phyloP scores from a whole-genome alignment of 208 protist genomes.

The Acanthamoeba pearcei region DNA sequence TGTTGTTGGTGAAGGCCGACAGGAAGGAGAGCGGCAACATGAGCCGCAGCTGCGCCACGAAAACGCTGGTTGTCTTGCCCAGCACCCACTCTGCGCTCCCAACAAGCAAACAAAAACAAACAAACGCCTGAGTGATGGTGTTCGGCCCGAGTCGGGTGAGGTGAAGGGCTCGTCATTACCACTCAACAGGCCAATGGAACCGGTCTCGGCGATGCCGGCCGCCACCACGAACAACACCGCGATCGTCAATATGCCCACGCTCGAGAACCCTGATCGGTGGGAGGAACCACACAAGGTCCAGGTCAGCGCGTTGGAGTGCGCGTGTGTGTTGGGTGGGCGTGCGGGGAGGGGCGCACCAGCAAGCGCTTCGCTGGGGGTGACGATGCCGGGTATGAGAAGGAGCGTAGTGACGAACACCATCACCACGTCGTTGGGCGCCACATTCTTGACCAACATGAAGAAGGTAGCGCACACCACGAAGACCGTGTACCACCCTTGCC shows the following conservation, averaged over 20 bases:
- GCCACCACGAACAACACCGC: slow-evolving; percentile 62
- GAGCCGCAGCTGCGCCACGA: slow-evolving; percentile 60
- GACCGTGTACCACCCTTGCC: slow-evolving; percentile 36
- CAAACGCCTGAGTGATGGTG: not conserved
- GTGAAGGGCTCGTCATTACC: not conserved
- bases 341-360: not conserved
- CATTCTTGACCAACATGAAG: slow-evolving; percentile 48
- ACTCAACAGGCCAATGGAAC: not conserved
- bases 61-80: slow-evolving; percentile 10
- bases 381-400: slow-evolving; percentile 14
- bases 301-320: not conserved
- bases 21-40: slow-evolving; percentile 63
- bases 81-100: not conserved
- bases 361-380: slow-evolving; percentile 27
- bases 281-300: not conserved
- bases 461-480: not conserved
- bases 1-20: slow-evolving; percentile 80
- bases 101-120: not conserved
- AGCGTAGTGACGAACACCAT: slow-evolving; percentile 38
- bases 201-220: slow-evolving; percentile 43
- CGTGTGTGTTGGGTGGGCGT: not conserved
- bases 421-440: not conserved
- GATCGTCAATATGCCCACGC: slow-evolving; percentile 36
- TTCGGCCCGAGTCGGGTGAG: not conserved
- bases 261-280: slow-evolving; percentile 22